Percentiles rank a stretch among this genome's conserved stretches.
Evolutionary conservation across 2,329 filamentous ascomycete genomes (phyloP).

Genomic region (Pseudogymnoascus sp.): DNA sequence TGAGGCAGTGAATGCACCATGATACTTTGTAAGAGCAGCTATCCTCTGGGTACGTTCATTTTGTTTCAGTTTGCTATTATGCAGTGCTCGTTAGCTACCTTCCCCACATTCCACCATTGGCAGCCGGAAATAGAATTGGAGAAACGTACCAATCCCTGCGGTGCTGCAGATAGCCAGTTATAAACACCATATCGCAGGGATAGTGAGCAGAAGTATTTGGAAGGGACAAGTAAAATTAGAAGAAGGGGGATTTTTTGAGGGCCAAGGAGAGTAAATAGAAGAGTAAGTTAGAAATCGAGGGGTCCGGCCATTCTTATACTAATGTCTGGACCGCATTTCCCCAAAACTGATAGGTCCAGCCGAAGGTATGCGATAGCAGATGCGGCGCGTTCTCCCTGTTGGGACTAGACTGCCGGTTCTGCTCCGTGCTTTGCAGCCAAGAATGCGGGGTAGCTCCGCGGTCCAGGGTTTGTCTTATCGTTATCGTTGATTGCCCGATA

Average conservation of each 20-base stretch:
- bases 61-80: conserved; percentile 66
- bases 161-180: conserved; percentile 28
- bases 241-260: neutral
- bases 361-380: neutral
- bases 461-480: neutral
- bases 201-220: neutral
- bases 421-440: neutral
- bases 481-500: neutral
- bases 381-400: neutral
- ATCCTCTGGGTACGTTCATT: conserved; percentile 64
- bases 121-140: conserved; percentile 6
- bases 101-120: neutral
- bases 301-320: neutral
- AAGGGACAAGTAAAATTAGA: neutral
- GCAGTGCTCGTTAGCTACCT: neutral
- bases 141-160: conserved; percentile 25
- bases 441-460: neutral
- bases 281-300: neutral
- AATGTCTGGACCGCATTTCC: neutral
- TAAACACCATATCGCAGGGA: conserved; percentile 24
- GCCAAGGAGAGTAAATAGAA: neutral
- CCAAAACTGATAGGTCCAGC: conserved; percentile 1
- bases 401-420: neutral
- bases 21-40: conserved; percentile 57
- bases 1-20: conserved; percentile 50